Conservation (phyloP, 2,329 filamentous ascomycete species). For the Pseudogymnoascus sp. region DNA sequence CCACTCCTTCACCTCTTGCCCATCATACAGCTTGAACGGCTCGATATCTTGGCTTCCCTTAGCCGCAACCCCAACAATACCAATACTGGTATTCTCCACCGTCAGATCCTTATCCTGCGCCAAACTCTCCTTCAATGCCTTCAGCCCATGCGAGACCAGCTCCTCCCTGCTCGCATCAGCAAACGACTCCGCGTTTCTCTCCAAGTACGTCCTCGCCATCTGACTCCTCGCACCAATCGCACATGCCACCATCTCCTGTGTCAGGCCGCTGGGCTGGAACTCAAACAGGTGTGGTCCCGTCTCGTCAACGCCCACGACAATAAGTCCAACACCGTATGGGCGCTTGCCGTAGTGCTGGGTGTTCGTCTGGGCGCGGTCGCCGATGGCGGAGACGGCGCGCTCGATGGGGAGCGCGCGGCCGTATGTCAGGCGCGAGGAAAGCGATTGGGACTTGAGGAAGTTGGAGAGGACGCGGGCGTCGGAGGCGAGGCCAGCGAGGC, state of each 20-base stretch:
- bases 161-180: conserved; percentile 70
- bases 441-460: conserved; percentile 99
- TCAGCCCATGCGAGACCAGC: conserved; percentile 82
- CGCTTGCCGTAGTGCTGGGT: conserved; percentile 96
- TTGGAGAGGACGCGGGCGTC: conserved; percentile 98
- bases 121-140: conserved; percentile 88
- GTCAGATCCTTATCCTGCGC: conserved; percentile 97
- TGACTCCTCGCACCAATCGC: conserved; percentile 93
- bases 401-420: conserved; percentile 87
- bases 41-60: conserved; percentile 53
- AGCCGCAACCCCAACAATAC: conserved; percentile 62
- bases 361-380: conserved; percentile 93
- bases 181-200: conserved; percentile 84
- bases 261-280: conserved; percentile 94
- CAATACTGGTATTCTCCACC: conserved; percentile 91
- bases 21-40: conserved; percentile 85
- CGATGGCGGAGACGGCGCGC: conserved; percentile 84
- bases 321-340: conserved; percentile 88
- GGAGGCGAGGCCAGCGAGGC: conserved; percentile 92
- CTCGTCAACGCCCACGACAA: conserved; percentile 91
- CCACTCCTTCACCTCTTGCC: conserved; percentile 77
- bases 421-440: conserved; percentile 91
- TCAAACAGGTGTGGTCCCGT: conserved; percentile 94
- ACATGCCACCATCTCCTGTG: conserved; percentile 93
- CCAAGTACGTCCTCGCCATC: conserved; percentile 95